Conservation (phyloP, 2,329 filamentous ascomycete species). For the Teratosphaeria gauchensis region DNA sequence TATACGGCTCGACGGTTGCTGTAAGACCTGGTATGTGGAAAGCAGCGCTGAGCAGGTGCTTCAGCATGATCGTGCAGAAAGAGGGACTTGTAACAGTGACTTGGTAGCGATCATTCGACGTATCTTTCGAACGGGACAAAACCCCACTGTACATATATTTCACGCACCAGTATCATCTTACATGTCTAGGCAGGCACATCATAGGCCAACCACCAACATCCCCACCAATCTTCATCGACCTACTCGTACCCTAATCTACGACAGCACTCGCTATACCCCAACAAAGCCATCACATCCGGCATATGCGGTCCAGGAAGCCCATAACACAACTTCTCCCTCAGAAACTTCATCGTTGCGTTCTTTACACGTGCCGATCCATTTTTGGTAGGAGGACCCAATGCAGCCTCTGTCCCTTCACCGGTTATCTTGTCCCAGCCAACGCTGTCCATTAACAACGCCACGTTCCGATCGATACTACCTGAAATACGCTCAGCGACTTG, state of each 20-base stretch:
- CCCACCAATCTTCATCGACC: background rate
- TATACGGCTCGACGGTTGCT: no score
- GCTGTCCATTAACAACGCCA: background rate
- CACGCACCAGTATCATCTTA: no score
- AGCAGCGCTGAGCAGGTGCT: no score
- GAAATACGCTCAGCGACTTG: background rate
- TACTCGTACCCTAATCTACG: conserved; percentile 18
- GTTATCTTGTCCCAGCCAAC: background rate
- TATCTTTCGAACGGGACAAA: no score
- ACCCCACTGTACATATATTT: no score
- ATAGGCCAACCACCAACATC: background rate
- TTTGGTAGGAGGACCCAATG: background rate
- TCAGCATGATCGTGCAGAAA: no score
- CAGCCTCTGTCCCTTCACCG: background rate
- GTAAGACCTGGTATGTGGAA: no score
- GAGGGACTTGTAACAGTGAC: no score
- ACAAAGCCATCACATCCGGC: conserved; percentile 43
- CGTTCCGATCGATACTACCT: background rate
- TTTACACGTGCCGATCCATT: conserved; percentile 5
- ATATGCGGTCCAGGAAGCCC: conserved; percentile 45
- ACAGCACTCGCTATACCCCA: conserved; percentile 45
- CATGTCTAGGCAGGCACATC: background rate
- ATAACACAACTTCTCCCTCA: conserved; percentile 47
- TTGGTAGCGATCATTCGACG: no score
- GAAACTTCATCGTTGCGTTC: conserved; percentile 42